Conservation (phyloP, 2,329 filamentous ascomycete genomes). For the Epichloe sp. region DNA sequence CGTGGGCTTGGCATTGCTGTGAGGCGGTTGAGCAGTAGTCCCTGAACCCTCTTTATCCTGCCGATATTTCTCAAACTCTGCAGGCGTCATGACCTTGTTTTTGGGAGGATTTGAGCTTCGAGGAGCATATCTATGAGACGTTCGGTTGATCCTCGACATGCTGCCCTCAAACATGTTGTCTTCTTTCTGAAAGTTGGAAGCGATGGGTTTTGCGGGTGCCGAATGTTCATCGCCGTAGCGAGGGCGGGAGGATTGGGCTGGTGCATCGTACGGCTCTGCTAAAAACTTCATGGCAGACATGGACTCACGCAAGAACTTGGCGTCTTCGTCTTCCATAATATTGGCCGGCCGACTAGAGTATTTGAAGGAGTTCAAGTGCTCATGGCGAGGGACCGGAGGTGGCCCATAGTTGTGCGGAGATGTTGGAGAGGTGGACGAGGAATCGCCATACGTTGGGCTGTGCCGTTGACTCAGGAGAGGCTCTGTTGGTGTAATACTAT, state of each 20-base stretch:
- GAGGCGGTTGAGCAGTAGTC: constrained; percentile 26
- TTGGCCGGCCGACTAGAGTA: constrained; percentile 23
- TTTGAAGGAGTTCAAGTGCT: constrained; percentile 15
- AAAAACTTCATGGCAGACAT: constrained; percentile 36
- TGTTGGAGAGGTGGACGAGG: neutral
- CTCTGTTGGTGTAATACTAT: constrained; percentile 31
- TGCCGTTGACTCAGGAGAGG: constrained; percentile 34
- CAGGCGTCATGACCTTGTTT: constrained; percentile 80
- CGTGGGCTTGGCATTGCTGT: constrained; percentile 18
- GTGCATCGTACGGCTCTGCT: constrained; percentile 11
- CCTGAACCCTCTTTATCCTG: constrained; percentile 56
- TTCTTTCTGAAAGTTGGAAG: constrained; percentile 27
- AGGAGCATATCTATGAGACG: constrained; percentile 22
- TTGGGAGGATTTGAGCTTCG: constrained; percentile 28
- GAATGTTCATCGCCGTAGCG: constrained; percentile 28
- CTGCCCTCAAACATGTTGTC: constrained; percentile 44
- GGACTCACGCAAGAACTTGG: constrained; percentile 38
- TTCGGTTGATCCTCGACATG: constrained; percentile 23
- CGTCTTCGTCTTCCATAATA: constrained; percentile 38
- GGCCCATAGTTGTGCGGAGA: constrained; percentile 1
- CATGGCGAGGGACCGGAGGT: constrained; percentile 24
- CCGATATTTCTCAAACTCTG: constrained; percentile 71
- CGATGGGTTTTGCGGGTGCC: constrained; percentile 15
- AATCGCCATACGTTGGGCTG: constrained; percentile 33
- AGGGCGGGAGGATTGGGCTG: constrained; percentile 19